These are phyloP conservation scores for Phytophthora sp. DNA, from an alignment of 352 stramenopile species.

Conservation along the genomic window DNA sequence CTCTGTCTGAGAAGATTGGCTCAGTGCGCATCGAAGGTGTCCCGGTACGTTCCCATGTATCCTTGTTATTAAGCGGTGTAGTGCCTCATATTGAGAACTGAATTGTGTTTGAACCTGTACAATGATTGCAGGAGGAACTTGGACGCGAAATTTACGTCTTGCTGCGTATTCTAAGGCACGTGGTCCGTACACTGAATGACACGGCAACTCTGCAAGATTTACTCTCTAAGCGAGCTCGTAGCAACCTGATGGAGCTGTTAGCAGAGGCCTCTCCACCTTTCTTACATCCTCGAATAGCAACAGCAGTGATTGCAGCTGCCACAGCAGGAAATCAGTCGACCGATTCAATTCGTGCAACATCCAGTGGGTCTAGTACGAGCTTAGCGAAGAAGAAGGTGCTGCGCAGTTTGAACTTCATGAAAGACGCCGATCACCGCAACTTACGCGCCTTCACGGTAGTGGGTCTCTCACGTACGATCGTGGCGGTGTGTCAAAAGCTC, in stretches of 20 bases:
- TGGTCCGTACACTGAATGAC: constrained; percentile 66
- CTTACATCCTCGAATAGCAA: constrained; percentile 61
- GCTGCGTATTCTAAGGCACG: constrained; percentile 64
- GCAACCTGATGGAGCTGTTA: constrained; percentile 58
- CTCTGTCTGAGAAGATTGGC: constrained; percentile 68
- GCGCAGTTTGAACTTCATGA: constrained; percentile 53
- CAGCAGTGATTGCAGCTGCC: constrained; percentile 59
- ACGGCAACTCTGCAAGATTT: constrained; percentile 47
- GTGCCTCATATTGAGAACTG: too few species aligned
- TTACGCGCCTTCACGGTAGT: constrained; percentile 74
- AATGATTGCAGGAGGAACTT: constrained; percentile 56
- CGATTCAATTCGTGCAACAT: constrained; percentile 17
- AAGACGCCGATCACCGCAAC: constrained; percentile 50
- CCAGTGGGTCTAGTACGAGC: constrained; percentile 15
- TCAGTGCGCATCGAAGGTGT: constrained; percentile 69
- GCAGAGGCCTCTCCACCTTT: constrained; percentile 68
- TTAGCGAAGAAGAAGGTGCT: constrained; percentile 48
- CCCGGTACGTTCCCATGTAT: constrained; percentile 52
- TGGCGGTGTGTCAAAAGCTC: constrained; percentile 67
- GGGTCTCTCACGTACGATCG: constrained; percentile 64
- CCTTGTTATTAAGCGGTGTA: too few species aligned
- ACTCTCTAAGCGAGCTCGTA: constrained; percentile 50
- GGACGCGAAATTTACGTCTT: constrained; percentile 78
- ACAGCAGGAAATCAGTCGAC: constrained; percentile 21
- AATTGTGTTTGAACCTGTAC: too few species aligned